Base-by-base conservation (phyloP, 768 basidiomycete genomes). In the Kwoniella dejecticola region DNA sequence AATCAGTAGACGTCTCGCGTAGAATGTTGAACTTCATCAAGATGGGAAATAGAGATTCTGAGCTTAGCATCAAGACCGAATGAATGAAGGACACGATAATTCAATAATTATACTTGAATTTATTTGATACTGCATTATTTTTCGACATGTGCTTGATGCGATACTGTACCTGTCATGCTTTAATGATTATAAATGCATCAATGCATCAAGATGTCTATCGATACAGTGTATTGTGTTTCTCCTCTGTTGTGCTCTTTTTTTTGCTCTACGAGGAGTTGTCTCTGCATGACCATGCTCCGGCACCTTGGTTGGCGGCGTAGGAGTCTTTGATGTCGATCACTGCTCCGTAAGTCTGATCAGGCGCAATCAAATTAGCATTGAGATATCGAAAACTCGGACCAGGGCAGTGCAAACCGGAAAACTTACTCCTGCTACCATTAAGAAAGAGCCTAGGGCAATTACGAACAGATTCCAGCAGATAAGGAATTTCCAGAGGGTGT, bases 381-480 rank as follows among this genome's bases (percentile, higher is more conserved):
- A n/a, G 19, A 11, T 29, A 26, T 48, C 46, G 46, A 17, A 45
- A 36, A n/a, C 36, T 24, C 52, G 21, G 33, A 42, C 24, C 1
- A 40, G 52, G 17, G 23, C n/a, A 31, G 36, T 15, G 17, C 21
- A 36, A 36, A 15, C 33, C 33, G n/a, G n/a, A 15, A 19, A 0
- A 57, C 56, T 57, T 36, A 57, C 56, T 38, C 59, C 59, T 31
- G 50, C 59, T 2, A 61, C 52, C 59, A 54, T 61, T 12, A 54
- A 26, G 42, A 61, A 61, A 13, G 50, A 53, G 4, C 59, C 59
- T 38, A 60, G 36, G 26, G 13, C 49, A 21, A 60, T 60, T 17
- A 54, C 15, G 33, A 52, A 47, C 4, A 53, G 21, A 10, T 38
- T 47, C 48, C 49, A 54, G 50, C 29, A 41, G 11, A 44, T 10